Evolutionary conservation across 352 stramenopile species (phyloP).

Genomic region (Globisporangium paroecandrum): DNA sequence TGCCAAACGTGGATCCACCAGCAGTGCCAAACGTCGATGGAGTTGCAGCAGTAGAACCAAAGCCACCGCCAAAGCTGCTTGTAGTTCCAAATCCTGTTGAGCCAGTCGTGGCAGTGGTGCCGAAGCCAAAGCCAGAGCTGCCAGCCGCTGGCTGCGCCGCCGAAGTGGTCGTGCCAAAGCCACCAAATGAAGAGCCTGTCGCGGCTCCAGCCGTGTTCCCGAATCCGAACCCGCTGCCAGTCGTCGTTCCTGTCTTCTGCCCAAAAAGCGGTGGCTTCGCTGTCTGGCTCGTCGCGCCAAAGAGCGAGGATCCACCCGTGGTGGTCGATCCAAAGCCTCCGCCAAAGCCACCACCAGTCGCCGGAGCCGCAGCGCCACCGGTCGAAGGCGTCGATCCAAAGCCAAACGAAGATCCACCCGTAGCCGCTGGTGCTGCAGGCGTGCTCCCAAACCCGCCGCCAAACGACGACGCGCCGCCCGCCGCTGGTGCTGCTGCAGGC

Average conservation of each 20-base stretch:
- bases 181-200: slow-evolving; percentile 26
- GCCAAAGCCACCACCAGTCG: neutral
- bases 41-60: slow-evolving; percentile 11
- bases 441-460: slow-evolving; percentile 10
- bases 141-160: slow-evolving; percentile 1
- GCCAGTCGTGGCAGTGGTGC: neutral
- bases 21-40: slow-evolving; percentile 30
- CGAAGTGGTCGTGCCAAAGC: slow-evolving; percentile 24
- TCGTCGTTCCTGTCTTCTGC: slow-evolving; percentile 30
- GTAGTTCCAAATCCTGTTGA: neutral
- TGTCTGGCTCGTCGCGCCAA: slow-evolving; percentile 22
- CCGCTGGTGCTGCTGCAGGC: slow-evolving; percentile 7
- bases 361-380: slow-evolving; percentile 1
- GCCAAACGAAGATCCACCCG: slow-evolving; percentile 10
- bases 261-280: slow-evolving; percentile 53
- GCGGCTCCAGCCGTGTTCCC: slow-evolving; percentile 15
- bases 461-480: slow-evolving; percentile 15
- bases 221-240: slow-evolving; percentile 33
- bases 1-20: slow-evolving; percentile 28
- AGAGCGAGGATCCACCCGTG: slow-evolving; percentile 20
- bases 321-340: slow-evolving; percentile 18
- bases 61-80: slow-evolving; percentile 7
- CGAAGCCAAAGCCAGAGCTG: slow-evolving; percentile 31
- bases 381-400: slow-evolving; percentile 15
- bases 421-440: neutral